These are phyloP conservation scores for Geum urbanum DNA, from an alignment of 306 rosid species.

Conservation along the genomic window DNA sequence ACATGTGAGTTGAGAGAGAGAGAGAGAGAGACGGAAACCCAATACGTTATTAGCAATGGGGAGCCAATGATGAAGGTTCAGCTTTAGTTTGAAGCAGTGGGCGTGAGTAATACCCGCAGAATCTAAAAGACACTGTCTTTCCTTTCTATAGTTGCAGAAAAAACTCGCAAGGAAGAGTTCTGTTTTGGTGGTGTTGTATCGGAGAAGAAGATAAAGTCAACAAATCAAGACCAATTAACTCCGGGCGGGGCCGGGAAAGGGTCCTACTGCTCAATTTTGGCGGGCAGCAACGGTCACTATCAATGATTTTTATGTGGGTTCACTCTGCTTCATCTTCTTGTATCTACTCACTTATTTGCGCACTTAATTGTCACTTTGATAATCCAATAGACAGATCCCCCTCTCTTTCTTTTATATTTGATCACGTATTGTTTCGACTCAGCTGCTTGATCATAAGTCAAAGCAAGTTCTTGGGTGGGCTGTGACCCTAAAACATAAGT, in stretches of 20 bases:
- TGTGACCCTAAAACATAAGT: conserved; percentile 23
- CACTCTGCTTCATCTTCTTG: background rate
- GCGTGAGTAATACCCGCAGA: conserved; percentile 11
- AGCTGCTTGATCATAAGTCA: background rate
- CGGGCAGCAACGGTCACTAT: conserved; percentile 52
- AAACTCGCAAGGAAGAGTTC: too few species aligned
- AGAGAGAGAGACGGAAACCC: background rate
- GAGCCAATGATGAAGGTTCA: background rate
- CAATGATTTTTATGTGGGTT: conserved; percentile 58
- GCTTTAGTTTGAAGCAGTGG: background rate
- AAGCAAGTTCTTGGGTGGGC: conserved; percentile 22
- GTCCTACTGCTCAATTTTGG: conserved; percentile 55
- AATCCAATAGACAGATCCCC: background rate
- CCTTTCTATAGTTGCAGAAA: background rate
- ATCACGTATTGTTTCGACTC: background rate
- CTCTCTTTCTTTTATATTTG: background rate
- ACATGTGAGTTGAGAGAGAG: background rate
- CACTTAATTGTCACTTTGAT: background rate
- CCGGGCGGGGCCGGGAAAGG: conserved; percentile 21
- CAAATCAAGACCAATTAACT: conserved; percentile 6
- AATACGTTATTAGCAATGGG: background rate
- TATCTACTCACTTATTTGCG: background rate
- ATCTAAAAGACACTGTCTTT: background rate
- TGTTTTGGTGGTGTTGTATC: background rate
- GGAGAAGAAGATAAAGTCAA: conserved; percentile 31